Evolutionary conservation across 106 monocot genomes (phyloP), one percentile per base, ranked within the genome.

Genomic region (Phalaenopsis aphrodite): DNA sequence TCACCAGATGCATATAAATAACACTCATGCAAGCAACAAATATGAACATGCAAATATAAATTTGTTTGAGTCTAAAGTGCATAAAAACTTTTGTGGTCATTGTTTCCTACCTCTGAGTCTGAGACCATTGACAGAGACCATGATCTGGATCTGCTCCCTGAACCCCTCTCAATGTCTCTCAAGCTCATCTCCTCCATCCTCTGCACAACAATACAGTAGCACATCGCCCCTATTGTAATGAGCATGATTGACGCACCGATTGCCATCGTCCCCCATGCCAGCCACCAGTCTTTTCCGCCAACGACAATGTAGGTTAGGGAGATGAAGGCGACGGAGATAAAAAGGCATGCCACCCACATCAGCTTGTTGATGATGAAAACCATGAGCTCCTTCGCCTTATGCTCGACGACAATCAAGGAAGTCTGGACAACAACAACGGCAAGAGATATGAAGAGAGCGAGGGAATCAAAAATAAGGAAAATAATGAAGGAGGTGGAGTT

Each of bases 371-470:
- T 91, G 78, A 95, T 85, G 73, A 89, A 86, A 37, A 95, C 90
- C 95, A 95, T 92, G 55, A 69, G 75, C 56, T 78, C 85, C 89
- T 90, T 95, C 5, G 92, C 95, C 65, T 85, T 90, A 84, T 87
- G 85, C 83, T 95, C 88, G 1, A 82, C 85, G 6, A 95, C 92
- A 9, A 95, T 87, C 3, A 95, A 75, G 0, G 95, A 89, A 1
- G 92, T 95, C 78, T 95, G 95, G 8, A 89, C 92, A n/a, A 95
- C 88, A 5, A 95, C 95, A 8, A 95, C 95, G 8, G 90, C 92
- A 10, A 92, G 87, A 10, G 95, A 93, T 66, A 95, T 93, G 85
- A 95, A 93, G 16, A 95, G 85, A 0, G 95, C 88, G 66, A 92
- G 45, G 18, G 95, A 85, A 79, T 95, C 89, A 19, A 85, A 92